These are phyloP conservation scores for Boechera divaricarpa DNA, from an alignment of 345 rosid genomes.

Conservation along the genomic window DNA sequence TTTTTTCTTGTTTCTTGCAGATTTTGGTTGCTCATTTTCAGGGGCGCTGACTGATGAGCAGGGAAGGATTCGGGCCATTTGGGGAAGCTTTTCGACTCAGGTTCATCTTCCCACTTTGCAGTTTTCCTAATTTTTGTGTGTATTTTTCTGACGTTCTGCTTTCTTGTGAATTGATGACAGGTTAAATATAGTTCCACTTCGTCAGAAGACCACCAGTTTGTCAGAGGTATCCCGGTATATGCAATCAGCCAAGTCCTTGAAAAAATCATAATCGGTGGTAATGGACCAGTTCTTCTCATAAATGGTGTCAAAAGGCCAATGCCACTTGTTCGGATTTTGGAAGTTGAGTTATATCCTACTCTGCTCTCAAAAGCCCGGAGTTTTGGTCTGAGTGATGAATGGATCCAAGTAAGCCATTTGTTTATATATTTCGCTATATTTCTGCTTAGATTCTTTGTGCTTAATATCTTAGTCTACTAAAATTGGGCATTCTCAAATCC, in stretches of 20 bases:
- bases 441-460: not conserved
- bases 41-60: constrained; percentile 91
- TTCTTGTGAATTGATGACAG: constrained; percentile 52
- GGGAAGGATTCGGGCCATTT: constrained; percentile 88
- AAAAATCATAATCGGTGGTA: constrained; percentile 69
- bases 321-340: constrained; percentile 90
- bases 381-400: constrained; percentile 80
- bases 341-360: constrained; percentile 89
- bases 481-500: not conserved
- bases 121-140: not conserved
- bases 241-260: constrained; percentile 78
- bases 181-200: constrained; percentile 70
- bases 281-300: constrained; percentile 73
- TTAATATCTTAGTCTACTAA: not conserved
- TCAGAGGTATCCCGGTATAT: constrained; percentile 83
- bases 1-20: constrained; percentile 49
- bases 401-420: constrained; percentile 72
- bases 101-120: constrained; percentile 49
- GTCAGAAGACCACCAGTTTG: constrained; percentile 91
- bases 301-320: constrained; percentile 84
- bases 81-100: constrained; percentile 99
- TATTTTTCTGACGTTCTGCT: constrained; percentile 8
- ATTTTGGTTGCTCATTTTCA: constrained; percentile 94
- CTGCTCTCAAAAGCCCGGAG: constrained; percentile 94
- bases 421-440: not conserved